phyloP scores from a whole-genome alignment of 352 stramenopile genomes.

The Globisporangium polare region DNA sequence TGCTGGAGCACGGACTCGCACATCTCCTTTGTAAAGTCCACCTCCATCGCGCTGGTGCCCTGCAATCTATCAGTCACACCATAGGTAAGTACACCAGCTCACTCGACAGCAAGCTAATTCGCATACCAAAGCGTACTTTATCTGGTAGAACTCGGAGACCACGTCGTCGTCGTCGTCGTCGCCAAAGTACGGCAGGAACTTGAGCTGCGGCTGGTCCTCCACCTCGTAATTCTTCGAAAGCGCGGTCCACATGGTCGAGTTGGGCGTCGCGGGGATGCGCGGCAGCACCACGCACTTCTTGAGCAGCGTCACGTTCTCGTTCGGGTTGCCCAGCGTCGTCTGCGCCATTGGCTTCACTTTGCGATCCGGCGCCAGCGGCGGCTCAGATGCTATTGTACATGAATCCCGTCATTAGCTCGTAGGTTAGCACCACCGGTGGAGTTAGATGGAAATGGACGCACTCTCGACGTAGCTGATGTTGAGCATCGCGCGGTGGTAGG shows the following conservation, averaged over 20 bases:
- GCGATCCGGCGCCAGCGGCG: constrained; percentile 17
- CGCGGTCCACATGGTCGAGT: constrained; percentile 72
- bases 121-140: constrained; percentile 42
- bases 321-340: constrained; percentile 24
- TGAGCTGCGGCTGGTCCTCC: constrained; percentile 83
- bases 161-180: constrained; percentile 85
- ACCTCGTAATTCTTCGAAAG: constrained; percentile 81
- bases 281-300: constrained; percentile 47
- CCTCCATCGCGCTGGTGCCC: constrained; percentile 57
- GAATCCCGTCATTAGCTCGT: neutral
- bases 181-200: constrained; percentile 65
- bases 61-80: constrained; percentile 34
- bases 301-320: constrained; percentile 22
- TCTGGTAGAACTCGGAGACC: constrained; percentile 80
- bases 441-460: constrained; percentile 23
- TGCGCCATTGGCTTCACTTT: constrained; percentile 21
- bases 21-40: constrained; percentile 74
- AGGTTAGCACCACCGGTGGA: neutral
- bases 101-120: neutral
- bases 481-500: constrained; percentile 36
- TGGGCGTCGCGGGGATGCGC: constrained; percentile 41
- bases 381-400: constrained; percentile 40
- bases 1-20: constrained; percentile 59
- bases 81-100: neutral
- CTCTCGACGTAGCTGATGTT: constrained; percentile 41